Evolutionary conservation across 2,329 filamentous ascomycete genomes (phyloP).

Genomic region (Fusarium luffae): DNA sequence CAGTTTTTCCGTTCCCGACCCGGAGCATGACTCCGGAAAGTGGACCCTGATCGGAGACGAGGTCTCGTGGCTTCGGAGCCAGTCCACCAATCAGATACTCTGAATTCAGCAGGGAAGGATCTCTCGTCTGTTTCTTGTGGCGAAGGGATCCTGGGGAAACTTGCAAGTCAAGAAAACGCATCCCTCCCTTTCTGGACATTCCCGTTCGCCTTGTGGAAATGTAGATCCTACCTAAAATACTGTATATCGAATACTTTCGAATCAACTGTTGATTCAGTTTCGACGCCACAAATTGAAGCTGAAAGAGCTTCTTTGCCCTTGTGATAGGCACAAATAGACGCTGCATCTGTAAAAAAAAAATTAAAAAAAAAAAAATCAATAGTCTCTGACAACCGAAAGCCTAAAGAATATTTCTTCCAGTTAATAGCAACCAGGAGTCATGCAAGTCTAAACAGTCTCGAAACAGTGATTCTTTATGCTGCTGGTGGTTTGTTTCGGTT

Average conservation of each 20-base stretch:
- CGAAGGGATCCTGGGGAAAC: neutral
- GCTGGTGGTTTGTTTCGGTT: neutral
- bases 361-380: neutral
- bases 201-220: neutral
- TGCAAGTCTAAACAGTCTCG: neutral
- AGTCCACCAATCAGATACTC: constrained; percentile 11
- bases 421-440: neutral
- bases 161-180: neutral
- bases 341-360: neutral
- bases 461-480: neutral
- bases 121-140: neutral
- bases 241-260: neutral
- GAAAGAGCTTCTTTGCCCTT: neutral
- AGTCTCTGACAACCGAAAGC: too few relatives aligned
- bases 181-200: neutral
- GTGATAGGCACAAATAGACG: neutral
- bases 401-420: neutral
- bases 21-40: neutral
- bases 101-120: neutral
- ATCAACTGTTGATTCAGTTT: neutral
- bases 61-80: constrained; percentile 13
- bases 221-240: neutral
- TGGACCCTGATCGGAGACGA: neutral
- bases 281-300: neutral
- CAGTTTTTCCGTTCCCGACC: constrained; percentile 8